A percentile compares a stretch with the other conserved stretches of the same genome.
Conservation (phyloP, 2,329 filamentous ascomycete genomes). For the Gnomoniopsis smithogilvyi region DNA sequence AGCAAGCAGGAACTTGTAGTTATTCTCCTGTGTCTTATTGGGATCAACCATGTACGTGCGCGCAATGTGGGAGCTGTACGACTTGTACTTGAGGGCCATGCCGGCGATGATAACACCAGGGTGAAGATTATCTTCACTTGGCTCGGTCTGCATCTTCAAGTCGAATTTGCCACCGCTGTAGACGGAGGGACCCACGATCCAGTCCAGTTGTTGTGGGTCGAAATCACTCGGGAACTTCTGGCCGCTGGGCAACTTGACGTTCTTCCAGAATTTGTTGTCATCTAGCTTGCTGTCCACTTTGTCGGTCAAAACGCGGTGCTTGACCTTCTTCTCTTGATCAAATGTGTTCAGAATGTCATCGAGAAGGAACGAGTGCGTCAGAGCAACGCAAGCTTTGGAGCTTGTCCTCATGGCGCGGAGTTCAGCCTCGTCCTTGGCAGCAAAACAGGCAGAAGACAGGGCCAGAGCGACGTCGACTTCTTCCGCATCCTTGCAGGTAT, state of each 20-base stretch:
- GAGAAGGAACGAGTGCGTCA: slow-evolving; percentile 95
- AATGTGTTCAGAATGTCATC: slow-evolving; percentile 97
- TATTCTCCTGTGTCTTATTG: slow-evolving; percentile 90
- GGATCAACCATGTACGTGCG: slow-evolving; percentile 96
- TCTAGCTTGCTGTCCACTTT: slow-evolving; percentile 91
- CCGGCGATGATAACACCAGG: slow-evolving; percentile 91
- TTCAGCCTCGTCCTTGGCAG: slow-evolving; percentile 93
- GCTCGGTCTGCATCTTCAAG: slow-evolving; percentile 72
- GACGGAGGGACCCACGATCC: slow-evolving; percentile 85
- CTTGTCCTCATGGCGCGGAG: slow-evolving; percentile 91
- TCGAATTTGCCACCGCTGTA: slow-evolving; percentile 97
- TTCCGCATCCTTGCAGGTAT: slow-evolving; percentile 80
- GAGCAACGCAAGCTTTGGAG: slow-evolving; percentile 86
- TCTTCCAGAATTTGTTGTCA: slow-evolving; percentile 90
- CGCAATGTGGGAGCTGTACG: slow-evolving; percentile 88
- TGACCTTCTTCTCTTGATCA: slow-evolving; percentile 95
- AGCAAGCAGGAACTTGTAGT: slow-evolving; percentile 82
- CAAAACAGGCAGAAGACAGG: slow-evolving; percentile 78
- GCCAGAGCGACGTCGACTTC: slow-evolving; percentile 83
- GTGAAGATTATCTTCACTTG: slow-evolving; percentile 80
- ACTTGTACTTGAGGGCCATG: slow-evolving; percentile 91
- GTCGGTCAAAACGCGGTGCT: slow-evolving; percentile 79
- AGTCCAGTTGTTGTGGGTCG: slow-evolving; percentile 85
- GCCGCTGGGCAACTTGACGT: slow-evolving; percentile 64
- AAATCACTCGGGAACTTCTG: slow-evolving; percentile 83